These are phyloP conservation scores for Termitomyces sp. DNA, from an alignment of 768 basidiomycete species.

Conservation along the genomic window DNA sequence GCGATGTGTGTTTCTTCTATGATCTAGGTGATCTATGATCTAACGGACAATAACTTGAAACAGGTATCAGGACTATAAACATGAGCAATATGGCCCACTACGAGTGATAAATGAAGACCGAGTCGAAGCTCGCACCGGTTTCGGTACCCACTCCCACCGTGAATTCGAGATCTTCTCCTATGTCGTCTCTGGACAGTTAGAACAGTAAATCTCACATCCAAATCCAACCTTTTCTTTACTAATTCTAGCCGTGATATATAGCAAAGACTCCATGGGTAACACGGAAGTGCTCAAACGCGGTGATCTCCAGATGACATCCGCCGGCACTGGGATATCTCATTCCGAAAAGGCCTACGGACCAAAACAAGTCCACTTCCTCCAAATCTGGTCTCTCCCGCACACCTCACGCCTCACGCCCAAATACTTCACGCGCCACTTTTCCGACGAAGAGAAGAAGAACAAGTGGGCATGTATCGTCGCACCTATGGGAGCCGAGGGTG, in stretches of 20 bases:
- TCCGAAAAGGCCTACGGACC: constrained; percentile 49
- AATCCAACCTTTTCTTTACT: not conserved
- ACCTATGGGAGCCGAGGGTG: constrained; percentile 56
- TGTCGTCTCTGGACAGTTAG: constrained; percentile 71
- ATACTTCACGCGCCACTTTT: constrained; percentile 87
- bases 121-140: constrained; percentile 72
- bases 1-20: constrained; percentile 43
- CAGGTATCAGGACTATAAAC: constrained; percentile 59
- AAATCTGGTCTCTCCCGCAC: constrained; percentile 49
- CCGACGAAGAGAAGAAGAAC: constrained; percentile 78
- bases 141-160: constrained; percentile 79
- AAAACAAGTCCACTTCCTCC: constrained; percentile 46
- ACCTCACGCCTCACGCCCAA: constrained; percentile 55
- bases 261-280: constrained; percentile 91
- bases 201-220: constrained; percentile 54
- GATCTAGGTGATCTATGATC: not conserved
- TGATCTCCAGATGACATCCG: constrained; percentile 86
- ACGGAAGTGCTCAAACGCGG: constrained; percentile 86
- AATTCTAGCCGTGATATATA: constrained; percentile 23
- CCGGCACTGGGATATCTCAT: constrained; percentile 90
- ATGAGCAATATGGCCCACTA: constrained; percentile 66
- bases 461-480: constrained; percentile 75
- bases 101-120: constrained; percentile 94
- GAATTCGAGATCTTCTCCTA: constrained; percentile 94
- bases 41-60: not conserved